phyloP scores from a whole-genome alignment of 768 basidiomycete genomes.

The Suillus plorans region DNA sequence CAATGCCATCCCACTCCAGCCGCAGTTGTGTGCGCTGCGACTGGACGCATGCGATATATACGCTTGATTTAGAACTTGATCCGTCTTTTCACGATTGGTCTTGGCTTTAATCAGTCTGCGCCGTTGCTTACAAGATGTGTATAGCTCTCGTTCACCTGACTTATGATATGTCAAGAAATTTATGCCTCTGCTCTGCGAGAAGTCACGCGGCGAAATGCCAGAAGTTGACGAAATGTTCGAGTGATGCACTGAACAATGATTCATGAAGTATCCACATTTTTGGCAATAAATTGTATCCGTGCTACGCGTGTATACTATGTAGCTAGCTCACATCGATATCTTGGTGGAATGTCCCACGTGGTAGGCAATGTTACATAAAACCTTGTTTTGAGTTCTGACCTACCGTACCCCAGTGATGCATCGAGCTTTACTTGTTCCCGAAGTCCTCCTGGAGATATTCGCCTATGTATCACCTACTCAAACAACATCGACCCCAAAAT shows the following conservation, averaged over 20 bases:
- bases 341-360: neutral
- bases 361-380: too few species aligned
- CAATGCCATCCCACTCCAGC: slow-evolving; percentile 60
- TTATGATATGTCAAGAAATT: neutral
- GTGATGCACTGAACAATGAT: neutral
- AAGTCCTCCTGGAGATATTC: neutral
- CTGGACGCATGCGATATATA: slow-evolving; percentile 55
- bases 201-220: too few species aligned
- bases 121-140: neutral
- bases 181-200: too few species aligned
- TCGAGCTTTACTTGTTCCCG: neutral
- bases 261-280: neutral
- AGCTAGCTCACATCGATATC: neutral
- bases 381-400: too few species aligned
- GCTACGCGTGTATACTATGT: neutral
- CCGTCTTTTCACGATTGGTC: neutral
- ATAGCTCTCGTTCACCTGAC: neutral
- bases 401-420: neutral
- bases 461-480: neutral
- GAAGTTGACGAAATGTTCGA: neutral
- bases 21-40: slow-evolving; percentile 68
- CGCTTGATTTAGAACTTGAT: slow-evolving; percentile 16
- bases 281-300: neutral
- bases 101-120: neutral
- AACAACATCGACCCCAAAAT: fast-evolving